Evolutionary conservation across 2,329 filamentous ascomycete species (phyloP), one percentile per base, ranked within the genome.

Genomic region (Colletotrichum tofieldiae): DNA sequence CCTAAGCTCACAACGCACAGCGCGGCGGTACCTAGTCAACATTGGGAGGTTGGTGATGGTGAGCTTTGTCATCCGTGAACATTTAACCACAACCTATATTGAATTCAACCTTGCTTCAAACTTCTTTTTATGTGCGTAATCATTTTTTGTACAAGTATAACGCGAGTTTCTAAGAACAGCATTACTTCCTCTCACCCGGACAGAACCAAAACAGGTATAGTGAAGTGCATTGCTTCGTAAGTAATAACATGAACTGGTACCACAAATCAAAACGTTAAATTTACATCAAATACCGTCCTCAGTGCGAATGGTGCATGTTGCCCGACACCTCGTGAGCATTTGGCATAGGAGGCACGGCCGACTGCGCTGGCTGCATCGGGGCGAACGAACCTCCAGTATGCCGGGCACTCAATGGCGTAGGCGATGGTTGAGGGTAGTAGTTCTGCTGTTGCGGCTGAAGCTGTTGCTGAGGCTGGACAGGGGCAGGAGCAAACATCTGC

Each of bases 391-490:
- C 61, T 41, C 72, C 68, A 2, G 68, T 69, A 12, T 61, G 49
- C 37, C 60, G 56, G 3, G 68, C 26, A 54, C 56, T 67, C 68
- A 74, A 8, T 5, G 65, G 70, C 5, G 64, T 60, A 1, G 60
- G 41, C 18, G 68, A 54, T 60, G 71, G 72, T 47, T 74, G 77
- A 14, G 73, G 64, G 52, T 76, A 70, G 56, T 73, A 75, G 23
- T 67, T 60, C 65, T 68, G 73, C 71, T 71, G 73, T 49, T 74
- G 74, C n/a, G 73, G 65, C 56, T 70, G 67, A 16, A 54, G 71
- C 26, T 74, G 74, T 26, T 72, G 65, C 56, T 70, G 67, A 16
- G 56, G 70, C 26, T 75, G 76, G 37, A 51, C 64, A 20, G 58
- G 59, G 32, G 58, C 54, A 8, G 54, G 51, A 62, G 66, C 35